Base-by-base conservation (phyloP, 345 rosid species). In the Noccaea bulbosa region DNA sequence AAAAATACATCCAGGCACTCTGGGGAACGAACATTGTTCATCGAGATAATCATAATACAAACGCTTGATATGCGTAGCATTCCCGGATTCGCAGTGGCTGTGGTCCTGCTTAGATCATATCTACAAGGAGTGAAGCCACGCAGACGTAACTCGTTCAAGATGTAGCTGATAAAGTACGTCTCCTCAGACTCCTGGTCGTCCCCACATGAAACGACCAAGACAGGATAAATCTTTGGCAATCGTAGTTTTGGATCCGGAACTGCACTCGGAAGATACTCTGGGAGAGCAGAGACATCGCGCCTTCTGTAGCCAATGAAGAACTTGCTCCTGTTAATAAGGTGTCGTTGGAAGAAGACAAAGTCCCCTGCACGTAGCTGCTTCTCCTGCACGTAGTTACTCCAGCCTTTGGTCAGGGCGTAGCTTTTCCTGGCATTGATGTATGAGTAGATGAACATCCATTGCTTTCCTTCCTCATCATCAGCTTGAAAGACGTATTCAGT, bases 331-430 rank as follows among this genome's bases (percentile, higher is more conserved):
- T 84, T 82, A 0, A 53, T 34, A 2, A 69, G 68, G 71, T 73
- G 75, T 1, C 90, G 76, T 52, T 76, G 77, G 67, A 89, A 89
- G 63, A 77, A 77, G 38, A 89, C 85, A 50, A 79, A 61, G 56
- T 89, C 95, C 0, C 92, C 92, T 0, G 84, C 86, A 44, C 73
- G 77, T 0, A 89, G 87, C 69, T 81, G 81, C 72, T 87, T 89
- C 72, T 89, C 92, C 75, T 82, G 83, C 6, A 88, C 91, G 66
- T 87, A 10, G 84, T 79, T 70, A 47, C 94, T 84, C 94, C 94
- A 88, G 2, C 91, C 86, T 69, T 84, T 81, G 2, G 94, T 88
- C 39, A 88, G 27, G 7, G 81, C 91, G 66, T 83, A 88, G 39
- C 87, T 80, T 27, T 86, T 88, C 37, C 86, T 86, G 30, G 2